Evolutionary conservation across 305 asterid genomes (phyloP).

Genomic region (Stenogyne calaminthoides): DNA sequence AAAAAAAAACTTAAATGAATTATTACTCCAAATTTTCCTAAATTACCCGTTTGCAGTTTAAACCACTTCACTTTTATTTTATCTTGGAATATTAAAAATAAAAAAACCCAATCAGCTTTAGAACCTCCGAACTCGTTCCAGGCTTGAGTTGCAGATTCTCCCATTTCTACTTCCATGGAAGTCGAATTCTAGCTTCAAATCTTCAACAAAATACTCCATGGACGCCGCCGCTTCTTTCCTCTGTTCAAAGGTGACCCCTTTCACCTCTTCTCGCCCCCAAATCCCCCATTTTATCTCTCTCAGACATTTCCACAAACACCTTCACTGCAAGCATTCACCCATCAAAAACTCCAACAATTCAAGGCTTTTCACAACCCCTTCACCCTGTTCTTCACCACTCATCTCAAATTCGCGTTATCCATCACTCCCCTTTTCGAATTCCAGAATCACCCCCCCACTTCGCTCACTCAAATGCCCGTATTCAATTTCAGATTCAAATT

Average conservation of each 20-base stretch:
- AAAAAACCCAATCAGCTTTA: not conserved
- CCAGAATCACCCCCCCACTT: constrained; percentile 25
- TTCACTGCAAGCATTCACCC: constrained; percentile 35
- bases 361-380: constrained; percentile 26
- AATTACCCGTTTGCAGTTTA: too few relatives aligned
- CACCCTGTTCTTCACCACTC: constrained; percentile 14
- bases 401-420: constrained; percentile 21
- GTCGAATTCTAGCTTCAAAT: constrained; percentile 22
- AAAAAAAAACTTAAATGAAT: too few relatives aligned
- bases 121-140: not conserved
- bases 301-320: constrained; percentile 61
- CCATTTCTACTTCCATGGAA: constrained; percentile 27
- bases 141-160: not conserved
- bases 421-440: constrained; percentile 7
- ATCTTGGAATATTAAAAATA: too few relatives aligned
- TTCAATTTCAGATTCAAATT: constrained; percentile 28
- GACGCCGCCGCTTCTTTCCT: constrained; percentile 49
- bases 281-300: constrained; percentile 29
- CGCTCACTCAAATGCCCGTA: constrained; percentile 41
- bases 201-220: constrained; percentile 37
- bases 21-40: too few relatives aligned
- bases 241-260: constrained; percentile 59
- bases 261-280: constrained; percentile 26
- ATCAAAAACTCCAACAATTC: constrained; percentile 25
- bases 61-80: too few relatives aligned